Base-by-base conservation (phyloP, 306 rosid genomes). In the Acmispon strigosus region DNA sequence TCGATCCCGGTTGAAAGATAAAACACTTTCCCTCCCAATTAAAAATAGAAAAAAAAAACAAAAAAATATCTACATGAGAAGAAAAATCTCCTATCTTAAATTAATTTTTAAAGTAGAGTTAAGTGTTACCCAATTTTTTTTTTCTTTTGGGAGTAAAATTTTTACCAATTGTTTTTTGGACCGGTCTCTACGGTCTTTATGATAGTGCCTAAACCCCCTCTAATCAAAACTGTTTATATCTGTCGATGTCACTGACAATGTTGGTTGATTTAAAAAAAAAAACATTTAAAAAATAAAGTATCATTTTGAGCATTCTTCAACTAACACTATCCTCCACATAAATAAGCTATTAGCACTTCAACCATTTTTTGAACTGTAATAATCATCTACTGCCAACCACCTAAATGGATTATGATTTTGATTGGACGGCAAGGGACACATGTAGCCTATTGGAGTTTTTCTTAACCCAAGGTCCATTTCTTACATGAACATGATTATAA, bases 391-490 rank as follows among this genome's bases (percentile, higher is more conserved):
- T 52, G n/a, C 62, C 71, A 65, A 76, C 68, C 72, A 71, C 78
- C 69, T 13, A 53, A 58, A 43, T 17, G 61, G 61, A 76, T 65
- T 12, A 22, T 52, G 82, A 72, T 67, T 77, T 68, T 78, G 84
- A 87, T 85, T 78, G 41, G 81, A 29, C 48, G 48, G 69, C 82
- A 65, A 76, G 67, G 61, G 77, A 66, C 84, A 45, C 82, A 39
- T 60, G 37, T 72, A 60, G 66, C 76, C 59, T 13, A 15, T 53
- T 57, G 41, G 18, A 56, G 42, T 67, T 80, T 70, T 76, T 42
- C 68, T 75, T 39, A 67, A 59, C 62, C 41, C 32, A 34, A 73
- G 72, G 49, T 45, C 74, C 78, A 60, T 78, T 43, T 60, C 58
- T 50, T 66, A 62, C 52, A 66, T 58, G 44, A 78, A 72, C 69